Evolutionary conservation across 208 protist genomes (phyloP), one percentile per base, ranked within the genome.

Genomic region (Zelonia costaricensis): DNA sequence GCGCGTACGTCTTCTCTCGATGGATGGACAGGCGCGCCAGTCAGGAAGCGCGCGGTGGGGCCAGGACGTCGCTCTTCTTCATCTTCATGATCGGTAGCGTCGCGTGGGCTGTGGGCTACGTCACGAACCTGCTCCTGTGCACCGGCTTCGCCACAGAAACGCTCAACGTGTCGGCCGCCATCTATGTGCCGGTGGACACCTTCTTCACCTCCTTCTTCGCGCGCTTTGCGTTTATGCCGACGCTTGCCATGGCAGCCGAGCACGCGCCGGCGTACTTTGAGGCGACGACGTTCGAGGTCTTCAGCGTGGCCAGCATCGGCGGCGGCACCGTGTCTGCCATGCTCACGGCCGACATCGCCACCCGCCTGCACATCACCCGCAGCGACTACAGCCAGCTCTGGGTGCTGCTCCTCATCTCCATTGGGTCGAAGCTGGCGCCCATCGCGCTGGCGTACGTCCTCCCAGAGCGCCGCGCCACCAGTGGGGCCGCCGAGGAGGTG

Each of bases 211-310:
- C 55, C 16, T 27, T 78, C 20, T 78, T 80, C 36, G 61, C 59
- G 18, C 79, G 79, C 58, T 82, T 85, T 39, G 79, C 79, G 31
- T 82, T 82, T 46, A 85, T 85, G 79, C 79, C 79, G 20, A 76
- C 74, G 27, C 38, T 85, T 12, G 57, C 57, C 8, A 71, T 85
- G 62, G 79, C 79, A 15, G 73, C 79, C 22, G 79, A 85, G 56
- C 75, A 79, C 66, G 64, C 74, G n/a, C 79, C 79, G 31, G 73
- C 67, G 57, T 58, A 53, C 54, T 82, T 81, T 30, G 70, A 80
- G 63, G 70, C 70, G 22, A 82, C 70, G 18, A 53, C 67, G 5
- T 78, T 85, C 18, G 79, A 85, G 25, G 60, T 85, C 10, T 81
- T 85, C 65, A 77, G 69, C 36, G 69, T 78, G 6, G 64, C 71